Evolutionary conservation across 148 eudicot species (phyloP).

Genomic region (Vaccinium vitisidaea): DNA sequence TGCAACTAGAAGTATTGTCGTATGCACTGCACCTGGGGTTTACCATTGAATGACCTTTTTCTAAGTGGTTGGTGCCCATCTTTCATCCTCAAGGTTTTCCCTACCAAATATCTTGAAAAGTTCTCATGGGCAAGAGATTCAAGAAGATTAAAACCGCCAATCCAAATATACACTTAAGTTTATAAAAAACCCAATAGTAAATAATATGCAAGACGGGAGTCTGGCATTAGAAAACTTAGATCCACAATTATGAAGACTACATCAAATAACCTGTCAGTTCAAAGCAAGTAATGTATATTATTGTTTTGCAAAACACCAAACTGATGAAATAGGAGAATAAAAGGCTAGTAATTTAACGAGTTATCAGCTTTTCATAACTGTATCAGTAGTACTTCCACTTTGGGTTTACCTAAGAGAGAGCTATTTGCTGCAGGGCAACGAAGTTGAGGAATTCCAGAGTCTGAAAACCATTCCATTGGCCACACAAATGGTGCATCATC

Average conservation of each 20-base stretch:
- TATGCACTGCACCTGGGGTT: background rate
- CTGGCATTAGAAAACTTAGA: background rate
- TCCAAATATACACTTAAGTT: background rate
- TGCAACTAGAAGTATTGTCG: background rate
- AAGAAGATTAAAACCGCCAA: too few relatives aligned
- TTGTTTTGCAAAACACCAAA: background rate
- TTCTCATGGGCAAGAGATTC: background rate
- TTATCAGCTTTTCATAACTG: background rate
- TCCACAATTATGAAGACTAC: background rate
- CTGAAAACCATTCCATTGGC: constrained; percentile 90
- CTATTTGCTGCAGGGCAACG: constrained; percentile 39
- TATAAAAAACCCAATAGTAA: background rate
- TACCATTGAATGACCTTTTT: background rate
- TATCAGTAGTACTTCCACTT: background rate
- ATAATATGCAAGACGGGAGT: background rate
- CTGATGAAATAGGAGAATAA: background rate
- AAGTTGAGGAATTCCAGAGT: constrained; percentile 61
- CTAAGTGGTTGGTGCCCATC: background rate
- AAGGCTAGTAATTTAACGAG: background rate
- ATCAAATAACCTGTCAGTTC: background rate
- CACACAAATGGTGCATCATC: constrained; percentile 87
- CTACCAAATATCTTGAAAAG: background rate
- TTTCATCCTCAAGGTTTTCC: background rate
- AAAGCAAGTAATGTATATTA: background rate
- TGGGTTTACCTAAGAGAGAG: constrained; percentile 37